A percentile compares a stretch with the other conserved stretches of the same genome.
phyloP scores from a whole-genome alignment of 345 rosid species.

The Citrus cavaleriei region DNA sequence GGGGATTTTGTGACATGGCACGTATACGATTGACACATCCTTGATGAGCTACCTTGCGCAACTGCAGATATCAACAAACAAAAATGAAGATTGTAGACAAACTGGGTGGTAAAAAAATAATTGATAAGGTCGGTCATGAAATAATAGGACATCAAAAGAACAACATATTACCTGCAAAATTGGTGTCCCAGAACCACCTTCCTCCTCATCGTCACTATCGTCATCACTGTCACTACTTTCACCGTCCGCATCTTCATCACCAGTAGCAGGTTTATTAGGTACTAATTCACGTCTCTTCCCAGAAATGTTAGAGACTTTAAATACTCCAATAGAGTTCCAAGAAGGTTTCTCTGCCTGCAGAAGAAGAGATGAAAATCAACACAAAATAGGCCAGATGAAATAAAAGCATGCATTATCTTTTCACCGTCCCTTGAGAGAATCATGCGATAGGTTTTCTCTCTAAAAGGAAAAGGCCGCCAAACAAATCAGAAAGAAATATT shows the following conservation, averaged over 20 bases:
- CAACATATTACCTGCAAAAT: slow-evolving; percentile 56
- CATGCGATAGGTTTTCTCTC: not conserved
- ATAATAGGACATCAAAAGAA: not conserved
- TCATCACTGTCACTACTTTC: slow-evolving; percentile 77
- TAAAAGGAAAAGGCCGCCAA: not conserved
- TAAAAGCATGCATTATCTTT: not conserved
- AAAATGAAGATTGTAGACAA: slow-evolving; percentile 4
- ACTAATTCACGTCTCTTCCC: slow-evolving; percentile 79
- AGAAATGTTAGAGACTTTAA: slow-evolving; percentile 65
- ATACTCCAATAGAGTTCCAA: slow-evolving; percentile 75
- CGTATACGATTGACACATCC: slow-evolving; percentile 91
- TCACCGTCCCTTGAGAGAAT: not conserved
- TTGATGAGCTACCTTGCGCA: slow-evolving; percentile 74
- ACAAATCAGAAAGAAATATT: not conserved
- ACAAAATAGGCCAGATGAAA: not conserved
- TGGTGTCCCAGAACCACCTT: slow-evolving; percentile 57
- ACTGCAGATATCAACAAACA: slow-evolving; percentile 36
- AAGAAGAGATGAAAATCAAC: not conserved
- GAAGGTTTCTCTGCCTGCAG: slow-evolving; percentile 82
- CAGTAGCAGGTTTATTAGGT: slow-evolving; percentile 43
- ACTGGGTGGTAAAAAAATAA: not conserved
- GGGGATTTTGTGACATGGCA: slow-evolving; percentile 85
- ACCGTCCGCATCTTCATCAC: slow-evolving; percentile 53
- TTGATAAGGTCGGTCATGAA: not conserved
- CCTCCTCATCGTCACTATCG: slow-evolving; percentile 55